Percentiles rank a stretch among this genome's conserved stretches.
phyloP scores from a whole-genome alignment of 2,329 filamentous ascomycete species.

The Cladosporium colombiae region DNA sequence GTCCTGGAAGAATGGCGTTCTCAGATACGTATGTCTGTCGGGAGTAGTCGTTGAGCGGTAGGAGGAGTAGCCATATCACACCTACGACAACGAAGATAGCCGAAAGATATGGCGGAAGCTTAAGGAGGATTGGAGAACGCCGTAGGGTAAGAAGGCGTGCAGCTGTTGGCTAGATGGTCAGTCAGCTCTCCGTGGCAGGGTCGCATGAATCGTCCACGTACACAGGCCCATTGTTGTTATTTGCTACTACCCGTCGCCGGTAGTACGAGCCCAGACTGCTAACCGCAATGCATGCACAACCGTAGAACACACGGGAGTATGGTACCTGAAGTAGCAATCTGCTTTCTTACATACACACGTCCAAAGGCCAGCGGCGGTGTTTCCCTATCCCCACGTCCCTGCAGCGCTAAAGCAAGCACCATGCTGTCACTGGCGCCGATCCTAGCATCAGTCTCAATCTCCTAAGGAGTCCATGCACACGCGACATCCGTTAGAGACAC shows the following conservation, averaged over 20 bases:
- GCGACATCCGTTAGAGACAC: conserved; percentile 2
- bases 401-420: conserved; percentile 12
- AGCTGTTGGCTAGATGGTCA: conserved; percentile 30
- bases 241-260: conserved; percentile 2
- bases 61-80: conserved; percentile 82
- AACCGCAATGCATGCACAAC: background rate
- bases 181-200: conserved; percentile 22
- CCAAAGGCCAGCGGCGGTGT: background rate
- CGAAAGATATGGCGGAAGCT: conserved; percentile 84
- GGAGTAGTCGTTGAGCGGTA: conserved; percentile 89
- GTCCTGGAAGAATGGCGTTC: conserved; percentile 90
- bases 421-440: conserved; percentile 8
- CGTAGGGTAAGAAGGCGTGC: conserved; percentile 68
- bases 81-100: conserved; percentile 81
- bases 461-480: conserved; percentile 17
- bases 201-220: conserved; percentile 22
- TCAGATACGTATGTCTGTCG: conserved; percentile 94
- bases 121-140: conserved; percentile 77
- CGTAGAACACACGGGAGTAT: background rate
- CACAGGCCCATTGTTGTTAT: conserved; percentile 32
- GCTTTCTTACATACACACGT: background rate
- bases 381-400: conserved; percentile 16
- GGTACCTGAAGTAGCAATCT: background rate
- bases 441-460: conserved; percentile 10
- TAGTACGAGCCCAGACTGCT: background rate